phyloP scores from a whole-genome alignment of 768 basidiomycete genomes.

The Panaeolus cyanescens region DNA sequence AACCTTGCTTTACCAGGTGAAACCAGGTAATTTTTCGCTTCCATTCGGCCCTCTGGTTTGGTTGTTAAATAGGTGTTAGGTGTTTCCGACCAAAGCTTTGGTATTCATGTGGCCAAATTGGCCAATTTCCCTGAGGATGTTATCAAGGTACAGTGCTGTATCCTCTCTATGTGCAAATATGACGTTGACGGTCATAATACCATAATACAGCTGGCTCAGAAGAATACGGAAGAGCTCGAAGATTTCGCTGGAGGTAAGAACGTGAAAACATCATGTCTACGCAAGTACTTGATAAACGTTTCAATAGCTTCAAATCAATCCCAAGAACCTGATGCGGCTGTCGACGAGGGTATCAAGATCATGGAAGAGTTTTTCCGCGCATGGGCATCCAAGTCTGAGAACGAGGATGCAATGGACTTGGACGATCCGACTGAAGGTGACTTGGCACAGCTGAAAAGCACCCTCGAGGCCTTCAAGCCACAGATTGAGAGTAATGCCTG shows the following conservation, averaged over 20 bases:
- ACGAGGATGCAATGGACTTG: constrained; percentile 42
- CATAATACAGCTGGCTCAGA: constrained; percentile 60
- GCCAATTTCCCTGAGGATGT: constrained; percentile 97
- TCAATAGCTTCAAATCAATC: constrained; percentile 26
- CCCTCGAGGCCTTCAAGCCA: constrained; percentile 62
- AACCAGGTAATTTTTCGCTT: constrained; percentile 63
- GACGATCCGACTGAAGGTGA: constrained; percentile 3
- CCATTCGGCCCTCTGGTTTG: not conserved
- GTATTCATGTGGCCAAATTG: constrained; percentile 96
- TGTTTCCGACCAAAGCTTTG: constrained; percentile 97
- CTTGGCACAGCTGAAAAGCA: constrained; percentile 2
- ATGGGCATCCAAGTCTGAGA: constrained; percentile 56
- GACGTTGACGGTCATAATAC: not conserved
- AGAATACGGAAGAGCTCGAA: constrained; percentile 28
- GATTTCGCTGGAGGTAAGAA: constrained; percentile 22
- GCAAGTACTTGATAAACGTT: constrained; percentile 71
- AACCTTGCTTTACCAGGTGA: constrained; percentile 91
- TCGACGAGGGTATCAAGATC: constrained; percentile 78
- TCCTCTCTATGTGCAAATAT: no score
- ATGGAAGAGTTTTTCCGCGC: constrained; percentile 75
- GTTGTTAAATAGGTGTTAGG: constrained; percentile 8
- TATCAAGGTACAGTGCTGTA: constrained; percentile 56
- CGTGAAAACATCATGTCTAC: not conserved
- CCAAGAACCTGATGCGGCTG: constrained; percentile 54
- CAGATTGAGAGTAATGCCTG: constrained; percentile 79